Base-by-base conservation (phyloP, 78 protist species). In the Anaeramoeba flamelloides region DNA sequence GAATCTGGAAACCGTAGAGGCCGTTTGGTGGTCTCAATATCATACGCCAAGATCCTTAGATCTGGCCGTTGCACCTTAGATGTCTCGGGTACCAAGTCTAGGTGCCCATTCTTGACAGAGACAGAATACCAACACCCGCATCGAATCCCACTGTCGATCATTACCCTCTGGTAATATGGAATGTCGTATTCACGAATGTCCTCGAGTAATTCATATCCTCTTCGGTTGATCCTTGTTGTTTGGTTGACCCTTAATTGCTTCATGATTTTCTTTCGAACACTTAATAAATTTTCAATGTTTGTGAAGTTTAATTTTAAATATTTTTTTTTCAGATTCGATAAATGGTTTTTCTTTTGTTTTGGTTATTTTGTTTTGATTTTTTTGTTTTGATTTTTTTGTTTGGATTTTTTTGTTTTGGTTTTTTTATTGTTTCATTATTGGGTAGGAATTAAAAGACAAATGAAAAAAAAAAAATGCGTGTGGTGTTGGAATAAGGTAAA, bases 161-260 rank as follows among this genome's bases (percentile, higher is more conserved):
- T 79, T 17, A 88, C 94, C 39, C 99, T 87, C 65, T 85, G 74
- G 86, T 86, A 78, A 89, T 96, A 95, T 0, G 97, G 90, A 38
- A 97, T 97, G 78, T 97, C 99, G 80, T 90, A 95, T 79, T 97
- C 99, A 3, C 99, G 84, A 22, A 97, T 76, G 38, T 88, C 95
- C 0, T 40, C 1, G 30, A 92, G 34, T 53, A 0, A 3, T 3
- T 87, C 89, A 69, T 86, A 53, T 53, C 69, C 69, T 53, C 17
- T 17, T 26, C 8, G 8, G 8, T 17, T 8, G 69, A 53, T 53
- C 17, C 17, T 53, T 53, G 69, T 53, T 53, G 69, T 26, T 26
- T 17, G 8, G 17, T 8, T 53, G 8, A 26, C 17, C 17, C 17
- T 17, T 53, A 53, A 26, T 53, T 53, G 8, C 17, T 53, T 53